Percentiles rank a stretch among this genome's conserved stretches.
phyloP scores from a whole-genome alignment of 352 stramenopile genomes.

The Phytophthora sp. region DNA sequence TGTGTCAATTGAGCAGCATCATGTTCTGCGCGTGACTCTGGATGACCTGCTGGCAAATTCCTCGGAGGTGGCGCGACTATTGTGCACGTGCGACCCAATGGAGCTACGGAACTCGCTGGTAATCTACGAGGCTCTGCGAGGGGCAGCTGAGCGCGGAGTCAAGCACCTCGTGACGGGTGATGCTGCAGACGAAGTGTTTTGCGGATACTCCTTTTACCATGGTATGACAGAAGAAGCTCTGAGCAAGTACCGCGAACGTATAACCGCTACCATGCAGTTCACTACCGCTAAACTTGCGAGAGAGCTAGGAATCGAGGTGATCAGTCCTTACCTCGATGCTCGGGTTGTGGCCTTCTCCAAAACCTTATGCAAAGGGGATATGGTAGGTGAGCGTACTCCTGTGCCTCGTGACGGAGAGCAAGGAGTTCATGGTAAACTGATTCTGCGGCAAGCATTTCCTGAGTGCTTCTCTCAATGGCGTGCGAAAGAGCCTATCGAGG shows the following conservation, averaged over 20 bases:
- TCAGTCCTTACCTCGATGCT: slow-evolving; percentile 80
- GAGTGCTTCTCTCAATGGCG: not conserved
- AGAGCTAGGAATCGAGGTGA: slow-evolving; percentile 66
- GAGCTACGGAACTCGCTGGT: slow-evolving; percentile 88
- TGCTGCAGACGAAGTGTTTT: slow-evolving; percentile 89
- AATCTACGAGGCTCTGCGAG: slow-evolving; percentile 74
- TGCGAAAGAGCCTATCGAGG: not conserved
- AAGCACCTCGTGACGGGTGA: slow-evolving; percentile 81
- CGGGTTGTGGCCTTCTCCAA: slow-evolving; percentile 76
- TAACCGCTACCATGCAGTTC: slow-evolving; percentile 86
- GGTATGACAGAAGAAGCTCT: slow-evolving; percentile 60
- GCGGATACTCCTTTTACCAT: slow-evolving; percentile 89
- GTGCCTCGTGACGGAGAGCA: slow-evolving; percentile 54
- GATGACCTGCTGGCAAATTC: slow-evolving; percentile 61
- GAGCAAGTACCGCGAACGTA: slow-evolving; percentile 73
- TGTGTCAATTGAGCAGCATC: slow-evolving; percentile 64
- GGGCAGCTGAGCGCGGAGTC: slow-evolving; percentile 59
- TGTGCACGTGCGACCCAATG: slow-evolving; percentile 87
- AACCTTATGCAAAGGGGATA: slow-evolving; percentile 54
- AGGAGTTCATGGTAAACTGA: not conserved
- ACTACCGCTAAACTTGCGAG: slow-evolving; percentile 70
- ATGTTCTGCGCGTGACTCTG: slow-evolving; percentile 60
- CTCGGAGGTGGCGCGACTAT: slow-evolving; percentile 43
- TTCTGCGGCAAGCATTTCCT: not conserved
- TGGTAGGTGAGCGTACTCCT: slow-evolving; percentile 69